Base-by-base conservation (phyloP, 768 basidiomycete genomes). In the Chiua virens region DNA sequence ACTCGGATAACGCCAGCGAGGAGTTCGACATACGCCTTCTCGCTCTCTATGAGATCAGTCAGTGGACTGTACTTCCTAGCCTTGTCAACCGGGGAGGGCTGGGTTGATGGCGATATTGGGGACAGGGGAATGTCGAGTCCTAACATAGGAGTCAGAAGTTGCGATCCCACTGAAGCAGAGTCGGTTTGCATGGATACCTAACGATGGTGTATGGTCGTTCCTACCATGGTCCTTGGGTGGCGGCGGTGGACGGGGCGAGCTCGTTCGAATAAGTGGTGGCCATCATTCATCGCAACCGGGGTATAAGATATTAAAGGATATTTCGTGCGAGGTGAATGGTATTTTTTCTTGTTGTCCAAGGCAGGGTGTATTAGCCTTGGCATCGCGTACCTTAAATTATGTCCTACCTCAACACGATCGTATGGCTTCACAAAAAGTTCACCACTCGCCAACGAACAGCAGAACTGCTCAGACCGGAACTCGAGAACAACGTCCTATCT, bases 1-100 rank as follows among this genome's bases (percentile, higher is more conserved):
- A 94, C 96, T 64, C 94, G 82, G 58, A 99, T 97, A 62, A 98
- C 81, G 37, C 86, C 86, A 11, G 92, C 86, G 34, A 99, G 74
- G 57, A 91, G 80, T 38, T 96, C 93, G 13, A 98, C 94, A 73
- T 96, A 99, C 22, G 77, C 61, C 72, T 87, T 92, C 74, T 99
- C 97, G 20, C 90, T 95, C 64, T 95, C 91, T 50, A 98, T 86
- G 53, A 99, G 85, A 73, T 99, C 96, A 8, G 79, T 79, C 48
- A 99, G 76, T 22, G 92, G 94, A 65, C 95, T 98, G 11, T 79
- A 63, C 59, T 83, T 87, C 71, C 78, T 88, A 20, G 77, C 56
- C 63, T 77, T 86, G 28, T 71, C 69, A 37, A 76, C 79, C 30
- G 73, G 49, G 17, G 62, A 63, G 2, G 66, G 54, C 34, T 55